A percentile compares a stretch with the other conserved stretches of the same genome.
phyloP scores from a whole-genome alignment of 768 basidiomycete species.

The Kwoniella europaea region DNA sequence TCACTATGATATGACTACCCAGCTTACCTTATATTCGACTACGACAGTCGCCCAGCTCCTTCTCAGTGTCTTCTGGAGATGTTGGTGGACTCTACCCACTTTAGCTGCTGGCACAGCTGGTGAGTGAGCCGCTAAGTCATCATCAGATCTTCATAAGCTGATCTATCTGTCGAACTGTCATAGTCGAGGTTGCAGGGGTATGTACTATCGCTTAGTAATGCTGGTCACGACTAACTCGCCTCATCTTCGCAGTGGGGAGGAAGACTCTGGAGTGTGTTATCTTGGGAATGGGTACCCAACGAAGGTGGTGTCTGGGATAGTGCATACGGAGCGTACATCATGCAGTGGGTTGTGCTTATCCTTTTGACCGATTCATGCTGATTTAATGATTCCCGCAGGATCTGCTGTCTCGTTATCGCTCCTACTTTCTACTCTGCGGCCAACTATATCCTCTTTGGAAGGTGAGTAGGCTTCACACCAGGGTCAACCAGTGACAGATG shows the following conservation, averaged over 20 bases:
- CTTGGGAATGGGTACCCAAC: conserved; percentile 24
- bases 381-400: conserved; percentile 56
- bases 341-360: conserved; percentile 58
- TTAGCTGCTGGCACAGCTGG: conserved; percentile 23
- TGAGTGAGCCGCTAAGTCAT: not conserved
- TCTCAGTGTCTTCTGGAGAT: conserved; percentile 16
- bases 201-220: not conserved
- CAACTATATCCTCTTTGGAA: conserved; percentile 67
- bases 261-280: conserved; percentile 21
- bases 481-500: too few relatives aligned
- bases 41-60: conserved; percentile 25
- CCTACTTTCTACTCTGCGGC: conserved; percentile 66
- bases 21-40: not conserved
- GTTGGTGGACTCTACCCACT: conserved; percentile 38
- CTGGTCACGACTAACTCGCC: not conserved
- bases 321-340: conserved; percentile 59
- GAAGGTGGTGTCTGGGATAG: conserved; percentile 30
- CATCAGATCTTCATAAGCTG: not conserved
- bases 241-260: conserved; percentile 30
- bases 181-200: conserved; percentile 35
- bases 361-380: not conserved
- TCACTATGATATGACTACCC: not conserved
- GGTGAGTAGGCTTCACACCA: conserved; percentile 57
- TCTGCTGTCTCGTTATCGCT: conserved; percentile 65
- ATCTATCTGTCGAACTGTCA: too few relatives aligned